Evolutionary conservation across 148 eudicot species (phyloP).

Genomic region (Camellia granthamiana): DNA sequence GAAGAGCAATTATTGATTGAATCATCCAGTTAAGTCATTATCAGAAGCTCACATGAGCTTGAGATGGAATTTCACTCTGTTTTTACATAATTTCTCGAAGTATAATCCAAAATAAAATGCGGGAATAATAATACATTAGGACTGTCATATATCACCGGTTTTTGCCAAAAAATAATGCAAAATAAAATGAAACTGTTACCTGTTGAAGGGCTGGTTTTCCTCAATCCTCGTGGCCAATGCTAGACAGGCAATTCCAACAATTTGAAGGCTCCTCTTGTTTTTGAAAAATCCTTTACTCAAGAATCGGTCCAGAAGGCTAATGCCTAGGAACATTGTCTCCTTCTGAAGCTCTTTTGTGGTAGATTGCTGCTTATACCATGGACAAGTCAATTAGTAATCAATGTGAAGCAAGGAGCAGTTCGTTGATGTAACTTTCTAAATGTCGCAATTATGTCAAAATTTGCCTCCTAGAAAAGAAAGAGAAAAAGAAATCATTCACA

Average conservation of each 20-base stretch:
- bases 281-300: constrained; percentile 80
- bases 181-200: constrained; percentile 31
- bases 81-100: neutral
- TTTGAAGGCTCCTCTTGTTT: constrained; percentile 62
- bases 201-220: constrained; percentile 91
- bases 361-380: constrained; percentile 58
- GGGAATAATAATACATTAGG: neutral
- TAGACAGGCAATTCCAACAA: constrained; percentile 89
- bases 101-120: neutral
- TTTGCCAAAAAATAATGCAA: neutral
- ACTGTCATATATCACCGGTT: too few species aligned
- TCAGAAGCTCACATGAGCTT: neutral
- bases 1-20: neutral
- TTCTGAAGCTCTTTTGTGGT: constrained; percentile 53
- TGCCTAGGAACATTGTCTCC: constrained; percentile 84
- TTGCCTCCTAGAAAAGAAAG: neutral
- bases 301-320: constrained; percentile 76
- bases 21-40: neutral
- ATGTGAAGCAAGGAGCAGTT: neutral
- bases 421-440: neutral
- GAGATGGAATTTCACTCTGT: neutral
- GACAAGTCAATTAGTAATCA: constrained; percentile 7
- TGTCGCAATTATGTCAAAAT: neutral
- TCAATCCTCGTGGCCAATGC: constrained; percentile 88
- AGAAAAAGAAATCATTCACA: neutral